phyloP scores from a whole-genome alignment of 2,329 filamentous ascomycete genomes.

The Colletotrichum tanaceti region DNA sequence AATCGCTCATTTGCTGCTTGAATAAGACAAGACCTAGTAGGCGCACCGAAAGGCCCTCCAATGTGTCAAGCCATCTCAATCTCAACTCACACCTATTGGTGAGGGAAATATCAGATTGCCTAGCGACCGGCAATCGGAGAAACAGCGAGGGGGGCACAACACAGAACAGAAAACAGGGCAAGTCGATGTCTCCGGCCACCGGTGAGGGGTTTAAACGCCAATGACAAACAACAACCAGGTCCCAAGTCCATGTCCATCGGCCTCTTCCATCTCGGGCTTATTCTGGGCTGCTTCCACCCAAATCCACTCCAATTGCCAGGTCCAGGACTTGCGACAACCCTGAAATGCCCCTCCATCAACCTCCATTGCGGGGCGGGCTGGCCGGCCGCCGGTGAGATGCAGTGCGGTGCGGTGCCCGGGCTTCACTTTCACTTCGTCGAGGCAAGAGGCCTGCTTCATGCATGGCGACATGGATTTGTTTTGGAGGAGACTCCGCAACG shows the following conservation, averaged over 20 bases:
- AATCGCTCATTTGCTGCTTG: slow-evolving; percentile 31
- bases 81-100: slow-evolving; percentile 24
- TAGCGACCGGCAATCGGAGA: not conserved
- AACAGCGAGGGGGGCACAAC: not conserved
- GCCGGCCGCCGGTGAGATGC: not conserved
- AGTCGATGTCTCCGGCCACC: slow-evolving; percentile 12
- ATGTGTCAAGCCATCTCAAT: slow-evolving; percentile 25
- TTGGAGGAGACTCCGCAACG: slow-evolving; percentile 18
- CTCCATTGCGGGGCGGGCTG: slow-evolving; percentile 35
- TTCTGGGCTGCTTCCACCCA: slow-evolving; percentile 37
- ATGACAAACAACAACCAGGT: slow-evolving; percentile 34
- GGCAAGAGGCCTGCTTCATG: not conserved
- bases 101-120: slow-evolving; percentile 35
- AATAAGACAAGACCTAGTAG: not conserved
- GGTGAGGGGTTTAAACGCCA: slow-evolving; percentile 35
- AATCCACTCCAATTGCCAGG: slow-evolving; percentile 31
- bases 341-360: slow-evolving; percentile 28
- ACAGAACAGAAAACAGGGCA: not conserved
- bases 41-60: not conserved
- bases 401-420: slow-evolving; percentile 2
- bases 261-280: slow-evolving; percentile 38
- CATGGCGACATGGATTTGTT: not conserved
- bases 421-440: not conserved
- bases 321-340: slow-evolving; percentile 33
- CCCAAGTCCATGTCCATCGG: slow-evolving; percentile 8